Percentiles rank a stretch among this genome's conserved stretches.
phyloP scores from a whole-genome alignment of 305 asterid species.

The Fraxinus nigra region DNA sequence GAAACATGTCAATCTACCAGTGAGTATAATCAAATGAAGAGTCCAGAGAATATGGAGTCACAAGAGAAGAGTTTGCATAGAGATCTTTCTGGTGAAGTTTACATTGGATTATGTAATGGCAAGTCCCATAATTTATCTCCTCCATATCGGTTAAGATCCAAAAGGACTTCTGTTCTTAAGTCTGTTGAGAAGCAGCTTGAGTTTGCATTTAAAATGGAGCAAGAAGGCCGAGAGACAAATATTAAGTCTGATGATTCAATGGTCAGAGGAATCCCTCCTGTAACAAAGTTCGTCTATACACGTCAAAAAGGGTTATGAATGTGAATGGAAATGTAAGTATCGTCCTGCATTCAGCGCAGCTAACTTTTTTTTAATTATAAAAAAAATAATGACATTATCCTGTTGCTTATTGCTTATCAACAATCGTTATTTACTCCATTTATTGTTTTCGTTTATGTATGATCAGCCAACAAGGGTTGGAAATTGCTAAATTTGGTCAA shows the following conservation, averaged over 20 bases:
- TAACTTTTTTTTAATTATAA: neutral
- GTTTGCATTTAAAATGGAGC: slow-evolving; percentile 48
- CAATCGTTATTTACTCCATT: neutral
- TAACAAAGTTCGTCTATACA: slow-evolving; percentile 45
- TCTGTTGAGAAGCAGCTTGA: slow-evolving; percentile 93
- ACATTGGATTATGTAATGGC: slow-evolving; percentile 32
- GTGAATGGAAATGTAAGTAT: slow-evolving; percentile 22
- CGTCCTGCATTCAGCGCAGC: neutral
- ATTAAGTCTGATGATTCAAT: slow-evolving; percentile 39
- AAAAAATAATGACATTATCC: neutral
- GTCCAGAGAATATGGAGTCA: slow-evolving; percentile 32
- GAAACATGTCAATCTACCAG: slow-evolving; percentile 27
- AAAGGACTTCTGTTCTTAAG: slow-evolving; percentile 58
- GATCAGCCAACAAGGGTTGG: neutral
- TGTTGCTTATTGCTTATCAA: neutral
- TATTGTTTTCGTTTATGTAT: neutral
- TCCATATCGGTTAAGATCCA: slow-evolving; percentile 69
- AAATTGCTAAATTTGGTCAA: neutral
- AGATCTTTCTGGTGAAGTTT: slow-evolving; percentile 33
- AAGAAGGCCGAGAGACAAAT: slow-evolving; percentile 24
- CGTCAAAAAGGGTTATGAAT: slow-evolving; percentile 51
- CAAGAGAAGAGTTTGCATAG: slow-evolving; percentile 27
- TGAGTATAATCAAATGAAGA: slow-evolving; percentile 20
- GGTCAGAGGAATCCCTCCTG: slow-evolving; percentile 41
- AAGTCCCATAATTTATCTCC: slow-evolving; percentile 73